Evolutionary conservation across 495 filamentous ascomycete genomes (phyloP).

Genomic region (Emericellopsis terricola): DNA sequence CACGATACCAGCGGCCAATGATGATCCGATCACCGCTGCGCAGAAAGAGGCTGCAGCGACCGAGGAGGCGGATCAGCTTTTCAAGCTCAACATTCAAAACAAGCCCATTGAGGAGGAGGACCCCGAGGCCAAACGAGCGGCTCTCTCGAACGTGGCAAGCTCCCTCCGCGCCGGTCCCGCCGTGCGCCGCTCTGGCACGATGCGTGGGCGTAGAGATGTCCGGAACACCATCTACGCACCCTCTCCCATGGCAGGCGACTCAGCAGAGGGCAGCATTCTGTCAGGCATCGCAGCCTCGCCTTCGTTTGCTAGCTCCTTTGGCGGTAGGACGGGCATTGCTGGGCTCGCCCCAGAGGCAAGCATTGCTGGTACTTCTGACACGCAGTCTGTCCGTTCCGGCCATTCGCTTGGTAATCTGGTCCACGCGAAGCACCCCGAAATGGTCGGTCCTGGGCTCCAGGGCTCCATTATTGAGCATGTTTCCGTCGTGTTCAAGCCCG

Average conservation of each 20-base stretch:
- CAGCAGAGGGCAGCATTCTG: slow-evolving; percentile 20
- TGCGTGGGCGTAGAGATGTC: slow-evolving; percentile 80
- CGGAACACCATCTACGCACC: slow-evolving; percentile 75
- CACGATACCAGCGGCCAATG: slow-evolving; percentile 43
- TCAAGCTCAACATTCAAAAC: slow-evolving; percentile 84
- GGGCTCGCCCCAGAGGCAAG: slow-evolving; percentile 33
- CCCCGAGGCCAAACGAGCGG: slow-evolving; percentile 61
- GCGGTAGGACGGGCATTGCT: slow-evolving; percentile 21
- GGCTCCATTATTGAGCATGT: slow-evolving; percentile 86
- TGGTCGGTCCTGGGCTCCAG: slow-evolving; percentile 63
- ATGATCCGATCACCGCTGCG: slow-evolving; percentile 72
- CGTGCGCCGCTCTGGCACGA: slow-evolving; percentile 53
- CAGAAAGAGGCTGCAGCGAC: slow-evolving; percentile 51
- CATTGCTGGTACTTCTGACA: slow-evolving; percentile 47
- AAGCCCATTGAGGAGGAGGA: slow-evolving; percentile 90
- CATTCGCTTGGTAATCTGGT: slow-evolving; percentile 53
- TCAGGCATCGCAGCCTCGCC: slow-evolving; percentile 19
- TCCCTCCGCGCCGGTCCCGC: slow-evolving; percentile 42
- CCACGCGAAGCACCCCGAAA: slow-evolving; percentile 57
- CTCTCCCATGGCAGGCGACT: slow-evolving; percentile 17
- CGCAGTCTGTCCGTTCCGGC: slow-evolving; percentile 77
- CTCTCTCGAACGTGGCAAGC: slow-evolving; percentile 81
- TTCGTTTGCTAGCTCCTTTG: slow-evolving; percentile 18
- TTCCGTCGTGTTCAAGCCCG: slow-evolving; percentile 64
- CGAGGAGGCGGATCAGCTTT: slow-evolving; percentile 47